Percentiles rank a stretch among this genome's conserved stretches.
Evolutionary conservation across 805 yeast species (phyloP).

Genomic region (Saccharomycopsis sp.): DNA sequence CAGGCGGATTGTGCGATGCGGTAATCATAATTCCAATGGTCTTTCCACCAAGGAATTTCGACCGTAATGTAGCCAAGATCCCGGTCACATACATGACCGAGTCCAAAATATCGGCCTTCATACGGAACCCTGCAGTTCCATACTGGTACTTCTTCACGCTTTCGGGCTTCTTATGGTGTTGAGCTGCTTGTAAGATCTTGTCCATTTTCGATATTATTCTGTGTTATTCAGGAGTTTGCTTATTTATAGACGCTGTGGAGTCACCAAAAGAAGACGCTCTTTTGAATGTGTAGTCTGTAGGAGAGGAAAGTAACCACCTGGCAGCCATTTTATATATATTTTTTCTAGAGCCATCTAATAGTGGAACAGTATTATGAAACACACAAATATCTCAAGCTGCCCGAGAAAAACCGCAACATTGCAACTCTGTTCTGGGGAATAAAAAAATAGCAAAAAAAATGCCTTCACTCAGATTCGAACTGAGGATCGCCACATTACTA

Average conservation of each 20-base stretch:
- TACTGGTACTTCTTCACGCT: conserved; percentile 44
- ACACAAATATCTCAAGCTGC: neutral
- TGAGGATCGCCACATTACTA: conserved; percentile 35
- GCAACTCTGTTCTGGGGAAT: neutral
- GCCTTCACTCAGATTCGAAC: conserved; percentile 35
- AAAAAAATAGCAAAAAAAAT: conserved; percentile 18
- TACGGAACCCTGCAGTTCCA: conserved; percentile 98
- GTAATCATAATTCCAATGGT: conserved; percentile 95
- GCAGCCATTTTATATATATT: neutral
- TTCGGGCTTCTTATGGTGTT: conserved; percentile 35
- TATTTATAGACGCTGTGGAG: too few relatives aligned
- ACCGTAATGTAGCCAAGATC: conserved; percentile 72
- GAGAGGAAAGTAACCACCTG: neutral
- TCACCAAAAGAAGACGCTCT: too few relatives aligned
- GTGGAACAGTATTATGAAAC: neutral
- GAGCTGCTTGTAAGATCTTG: conserved; percentile 7
- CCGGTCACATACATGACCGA: conserved; percentile 83
- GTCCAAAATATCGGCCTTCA: conserved; percentile 61
- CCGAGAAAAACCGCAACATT: neutral
- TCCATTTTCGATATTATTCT: neutral
- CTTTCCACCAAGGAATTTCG: conserved; percentile 59
- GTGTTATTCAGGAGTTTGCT: too few relatives aligned
- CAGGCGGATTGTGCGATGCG: conserved; percentile 91
- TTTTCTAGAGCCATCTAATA: neutral
- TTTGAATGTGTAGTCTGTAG: too few relatives aligned